Percentiles rank a stretch among this genome's conserved stretches.
Evolutionary conservation across 495 filamentous ascomycete species (phyloP).

Genomic region (Friedmanniomyces simplex): DNA sequence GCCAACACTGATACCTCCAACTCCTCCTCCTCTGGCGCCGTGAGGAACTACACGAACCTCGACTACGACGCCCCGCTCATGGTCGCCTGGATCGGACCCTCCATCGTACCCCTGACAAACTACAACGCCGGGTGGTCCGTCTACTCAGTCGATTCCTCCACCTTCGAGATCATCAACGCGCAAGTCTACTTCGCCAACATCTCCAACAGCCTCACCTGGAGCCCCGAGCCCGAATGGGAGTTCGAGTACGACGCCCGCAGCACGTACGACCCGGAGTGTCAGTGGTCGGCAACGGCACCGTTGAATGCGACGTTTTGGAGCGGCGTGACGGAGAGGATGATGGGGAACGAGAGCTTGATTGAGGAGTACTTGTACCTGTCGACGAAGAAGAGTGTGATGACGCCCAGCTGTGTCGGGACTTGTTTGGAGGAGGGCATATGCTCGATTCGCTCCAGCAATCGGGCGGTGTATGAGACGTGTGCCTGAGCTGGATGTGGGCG

Average conservation of each 20-base stretch:
- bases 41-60: slow-evolving; percentile 26
- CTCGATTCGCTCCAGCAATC: background rate
- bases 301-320: slow-evolving; percentile 49
- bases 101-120: slow-evolving; percentile 44
- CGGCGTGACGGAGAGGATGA: slow-evolving; percentile 48
- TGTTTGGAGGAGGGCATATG: background rate
- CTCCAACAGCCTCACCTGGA: slow-evolving; percentile 27
- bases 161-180: slow-evolving; percentile 44
- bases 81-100: slow-evolving; percentile 43
- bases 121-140: slow-evolving; percentile 46
- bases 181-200: slow-evolving; percentile 45
- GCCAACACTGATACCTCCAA: slow-evolving; percentile 23
- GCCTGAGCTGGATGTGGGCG: no score
- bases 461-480: slow-evolving; percentile 1
- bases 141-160: slow-evolving; percentile 45
- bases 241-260: slow-evolving; percentile 47
- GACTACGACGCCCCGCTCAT: slow-evolving; percentile 29
- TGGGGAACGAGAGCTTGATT: slow-evolving; percentile 29
- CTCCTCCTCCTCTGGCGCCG: slow-evolving; percentile 33
- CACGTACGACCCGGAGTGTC: slow-evolving; percentile 36
- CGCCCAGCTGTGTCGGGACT: background rate
- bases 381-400: slow-evolving; percentile 9
- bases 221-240: slow-evolving; percentile 35
- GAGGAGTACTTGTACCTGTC: slow-evolving; percentile 6
- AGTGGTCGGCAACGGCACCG: slow-evolving; percentile 38